These are phyloP conservation scores for Penicillium chermesinum DNA, from an alignment of 495 filamentous ascomycete species.

Conservation along the genomic window DNA sequence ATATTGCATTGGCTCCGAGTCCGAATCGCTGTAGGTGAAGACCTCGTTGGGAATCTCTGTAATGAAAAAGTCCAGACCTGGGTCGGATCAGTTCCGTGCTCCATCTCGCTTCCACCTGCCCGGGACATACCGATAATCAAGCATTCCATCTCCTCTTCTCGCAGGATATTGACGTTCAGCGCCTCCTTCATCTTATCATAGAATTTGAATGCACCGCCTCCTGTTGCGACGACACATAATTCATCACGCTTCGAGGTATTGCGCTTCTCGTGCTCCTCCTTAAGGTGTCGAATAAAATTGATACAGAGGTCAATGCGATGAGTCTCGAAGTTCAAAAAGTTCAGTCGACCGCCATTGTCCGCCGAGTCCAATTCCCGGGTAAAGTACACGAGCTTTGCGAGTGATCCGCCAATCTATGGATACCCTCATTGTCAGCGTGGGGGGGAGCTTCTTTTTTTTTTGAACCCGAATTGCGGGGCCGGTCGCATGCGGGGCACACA, in stretches of 20 bases:
- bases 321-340: slow-evolving; percentile 94
- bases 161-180: slow-evolving; percentile 76
- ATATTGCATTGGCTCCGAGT: slow-evolving; percentile 80
- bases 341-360: slow-evolving; percentile 82
- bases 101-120: not conserved
- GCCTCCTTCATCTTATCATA: slow-evolving; percentile 82
- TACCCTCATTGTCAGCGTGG: slow-evolving; percentile 20
- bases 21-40: slow-evolving; percentile 89
- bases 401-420: slow-evolving; percentile 81
- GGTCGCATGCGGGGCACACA: not conserved
- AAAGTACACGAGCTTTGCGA: slow-evolving; percentile 97
- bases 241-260: slow-evolving; percentile 62
- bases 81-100: slow-evolving; percentile 5
- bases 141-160: slow-evolving; percentile 99
- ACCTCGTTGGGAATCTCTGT: slow-evolving; percentile 94
- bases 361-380: slow-evolving; percentile 74
- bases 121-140: slow-evolving; percentile 71
- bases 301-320: slow-evolving; percentile 88
- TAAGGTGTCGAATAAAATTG: slow-evolving; percentile 76
- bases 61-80: slow-evolving; percentile 96
- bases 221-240: slow-evolving; percentile 88
- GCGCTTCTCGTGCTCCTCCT: slow-evolving; percentile 67
- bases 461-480: slow-evolving; percentile 4
- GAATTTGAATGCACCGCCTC: slow-evolving; percentile 91
- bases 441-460: slow-evolving; percentile 2